Percentiles rank a stretch among this genome's conserved stretches.
Conservation (phyloP, 441 rosid genomes). For the Adansonia grandidieri region DNA sequence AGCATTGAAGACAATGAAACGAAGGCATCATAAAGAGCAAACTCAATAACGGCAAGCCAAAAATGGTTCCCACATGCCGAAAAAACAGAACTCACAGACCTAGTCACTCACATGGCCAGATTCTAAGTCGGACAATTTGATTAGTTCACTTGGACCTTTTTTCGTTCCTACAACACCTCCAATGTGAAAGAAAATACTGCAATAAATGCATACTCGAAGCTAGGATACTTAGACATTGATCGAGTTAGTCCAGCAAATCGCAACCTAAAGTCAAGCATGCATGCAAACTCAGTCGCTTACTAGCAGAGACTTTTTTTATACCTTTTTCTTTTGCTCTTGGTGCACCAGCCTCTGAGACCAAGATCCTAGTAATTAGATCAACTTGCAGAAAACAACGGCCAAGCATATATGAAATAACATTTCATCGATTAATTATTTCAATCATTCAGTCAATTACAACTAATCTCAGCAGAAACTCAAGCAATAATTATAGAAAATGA, state of each 20-base stretch:
- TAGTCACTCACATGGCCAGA: not conserved
- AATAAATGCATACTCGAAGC: not conserved
- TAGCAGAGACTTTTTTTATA: not conserved
- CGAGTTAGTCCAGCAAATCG: not conserved
- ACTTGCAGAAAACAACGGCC: not conserved
- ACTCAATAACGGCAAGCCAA: not conserved
- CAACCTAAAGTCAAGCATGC: slow-evolving; percentile 19
- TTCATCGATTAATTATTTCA: not conserved
- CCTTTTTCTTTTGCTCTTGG: not conserved
- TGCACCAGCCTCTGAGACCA: slow-evolving; percentile 3
- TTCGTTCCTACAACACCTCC: slow-evolving; percentile 11
- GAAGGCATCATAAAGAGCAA: slow-evolving; percentile 7
- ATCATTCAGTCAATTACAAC: slow-evolving; percentile 3
- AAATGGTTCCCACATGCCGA: not conserved
- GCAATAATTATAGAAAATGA: not conserved
- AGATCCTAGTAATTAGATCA: not conserved
- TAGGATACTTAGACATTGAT: not conserved
- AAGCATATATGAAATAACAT: slow-evolving; percentile 4
- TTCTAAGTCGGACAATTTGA: slow-evolving; percentile 6
- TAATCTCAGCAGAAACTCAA: slow-evolving; percentile 9
- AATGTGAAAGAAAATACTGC: not conserved
- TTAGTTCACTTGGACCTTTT: slow-evolving; percentile 4
- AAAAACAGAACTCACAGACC: not conserved
- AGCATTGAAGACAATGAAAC: not conserved
- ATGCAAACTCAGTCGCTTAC: not conserved